Percentiles rank a stretch among this genome's conserved stretches.
Conservation (phyloP, 2,329 filamentous ascomycete species). For the Neurospora crassa region DNA sequence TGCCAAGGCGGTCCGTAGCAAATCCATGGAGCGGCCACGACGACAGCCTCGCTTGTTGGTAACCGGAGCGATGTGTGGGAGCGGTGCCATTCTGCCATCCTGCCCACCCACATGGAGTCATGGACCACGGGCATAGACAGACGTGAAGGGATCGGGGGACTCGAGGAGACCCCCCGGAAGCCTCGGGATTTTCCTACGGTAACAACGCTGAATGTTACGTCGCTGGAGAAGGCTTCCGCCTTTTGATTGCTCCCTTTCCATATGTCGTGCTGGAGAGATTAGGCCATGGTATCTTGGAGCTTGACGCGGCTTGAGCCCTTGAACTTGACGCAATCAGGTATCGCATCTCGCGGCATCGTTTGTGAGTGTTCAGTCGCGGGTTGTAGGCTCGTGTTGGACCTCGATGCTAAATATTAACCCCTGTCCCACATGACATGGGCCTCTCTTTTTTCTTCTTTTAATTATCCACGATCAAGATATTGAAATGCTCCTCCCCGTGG, state of each 20-base stretch:
- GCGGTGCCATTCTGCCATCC: background rate
- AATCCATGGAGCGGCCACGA: background rate
- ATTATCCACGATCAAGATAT: background rate
- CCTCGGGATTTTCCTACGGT: background rate
- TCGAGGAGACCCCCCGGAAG: background rate
- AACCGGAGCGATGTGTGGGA: background rate
- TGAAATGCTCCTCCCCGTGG: background rate
- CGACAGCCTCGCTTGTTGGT: background rate
- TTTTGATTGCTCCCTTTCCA: background rate
- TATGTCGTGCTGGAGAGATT: background rate
- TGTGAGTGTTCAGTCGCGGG: background rate
- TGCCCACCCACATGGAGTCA: background rate
- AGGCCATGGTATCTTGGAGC: background rate
- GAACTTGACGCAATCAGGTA: background rate
- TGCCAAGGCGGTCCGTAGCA: background rate
- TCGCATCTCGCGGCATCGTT: background rate
- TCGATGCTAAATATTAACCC: background rate
- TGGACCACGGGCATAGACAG: background rate
- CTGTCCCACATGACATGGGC: background rate
- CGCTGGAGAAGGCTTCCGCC: background rate
- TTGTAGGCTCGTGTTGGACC: background rate
- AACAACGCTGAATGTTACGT: background rate
- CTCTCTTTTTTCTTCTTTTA: background rate
- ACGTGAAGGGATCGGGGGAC: background rate
- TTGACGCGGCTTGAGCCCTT: background rate